Conservation (phyloP, 306 rosid species). For the Castanopsis chinensis region DNA sequence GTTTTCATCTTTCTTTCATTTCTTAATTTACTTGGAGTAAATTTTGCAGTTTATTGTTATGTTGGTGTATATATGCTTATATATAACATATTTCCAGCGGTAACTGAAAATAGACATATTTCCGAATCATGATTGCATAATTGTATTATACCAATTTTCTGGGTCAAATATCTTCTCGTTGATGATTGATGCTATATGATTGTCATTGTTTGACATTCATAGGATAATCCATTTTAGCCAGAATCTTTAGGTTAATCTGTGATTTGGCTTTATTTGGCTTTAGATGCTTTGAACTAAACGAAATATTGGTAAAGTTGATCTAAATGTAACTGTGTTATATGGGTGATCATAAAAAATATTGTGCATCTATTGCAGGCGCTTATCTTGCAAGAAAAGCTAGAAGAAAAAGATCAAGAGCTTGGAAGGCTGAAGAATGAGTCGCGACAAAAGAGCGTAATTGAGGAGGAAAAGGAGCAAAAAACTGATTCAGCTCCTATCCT, state of each 20-base stretch:
- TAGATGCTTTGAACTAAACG: no score
- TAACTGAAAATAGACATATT: no score
- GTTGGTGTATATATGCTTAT: background rate
- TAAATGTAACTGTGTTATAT: background rate
- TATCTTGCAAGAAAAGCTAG: conserved; percentile 63
- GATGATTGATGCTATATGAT: background rate
- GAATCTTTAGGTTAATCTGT: background rate
- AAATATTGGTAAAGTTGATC: background rate
- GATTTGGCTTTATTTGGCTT: background rate
- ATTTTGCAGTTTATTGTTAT: background rate
- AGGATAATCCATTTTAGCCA: background rate
- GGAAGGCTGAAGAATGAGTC: conserved; percentile 48
- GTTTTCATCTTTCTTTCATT: conserved; percentile 44
- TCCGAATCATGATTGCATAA: background rate
- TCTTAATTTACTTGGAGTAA: background rate
- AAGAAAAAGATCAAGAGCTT: conserved; percentile 63
- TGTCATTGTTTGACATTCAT: background rate
- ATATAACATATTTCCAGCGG: no score
- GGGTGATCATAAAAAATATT: background rate
- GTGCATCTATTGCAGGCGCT: conserved; percentile 50
- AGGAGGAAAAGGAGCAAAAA: conserved; percentile 16
- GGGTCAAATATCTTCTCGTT: background rate
- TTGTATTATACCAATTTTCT: background rate
- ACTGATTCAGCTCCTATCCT: conserved; percentile 31
- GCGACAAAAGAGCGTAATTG: conserved; percentile 33